These are phyloP conservation scores for Aspergillus thermomutatus DNA, from an alignment of 2,329 filamentous ascomycete species.

Conservation along the genomic window DNA sequence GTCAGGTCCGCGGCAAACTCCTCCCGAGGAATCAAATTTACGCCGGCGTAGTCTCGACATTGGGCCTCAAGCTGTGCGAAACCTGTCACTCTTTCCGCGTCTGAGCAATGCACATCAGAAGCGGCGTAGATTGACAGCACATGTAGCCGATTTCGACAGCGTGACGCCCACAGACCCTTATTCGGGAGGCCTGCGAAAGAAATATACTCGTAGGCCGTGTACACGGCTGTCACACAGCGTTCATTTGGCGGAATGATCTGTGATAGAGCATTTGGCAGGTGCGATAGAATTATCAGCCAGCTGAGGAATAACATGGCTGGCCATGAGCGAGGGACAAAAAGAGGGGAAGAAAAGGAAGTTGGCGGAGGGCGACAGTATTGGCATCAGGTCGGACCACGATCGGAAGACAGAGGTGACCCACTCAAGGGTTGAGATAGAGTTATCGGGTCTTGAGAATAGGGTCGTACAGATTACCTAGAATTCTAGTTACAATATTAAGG, in stretches of 20 bases:
- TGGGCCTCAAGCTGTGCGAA: conserved; percentile 17
- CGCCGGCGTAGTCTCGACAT: conserved; percentile 24
- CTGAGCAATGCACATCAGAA: conserved; percentile 29
- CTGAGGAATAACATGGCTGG: conserved; percentile 16
- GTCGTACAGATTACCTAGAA: background rate
- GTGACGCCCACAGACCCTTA: conserved; percentile 18
- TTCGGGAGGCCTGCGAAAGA: conserved; percentile 23
- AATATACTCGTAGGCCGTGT: conserved; percentile 31
- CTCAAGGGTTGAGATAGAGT: background rate
- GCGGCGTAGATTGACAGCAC: conserved; percentile 38
- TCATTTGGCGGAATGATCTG: conserved; percentile 19
- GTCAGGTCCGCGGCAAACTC: conserved; percentile 31
- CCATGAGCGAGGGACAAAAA: background rate
- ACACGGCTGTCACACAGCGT: conserved; percentile 32
- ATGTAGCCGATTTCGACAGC: conserved; percentile 31
- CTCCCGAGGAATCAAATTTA: conserved; percentile 26
- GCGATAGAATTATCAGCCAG: conserved; percentile 16
- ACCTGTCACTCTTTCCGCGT: conserved; percentile 21
- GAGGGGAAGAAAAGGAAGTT: background rate
- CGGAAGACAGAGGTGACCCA: background rate
- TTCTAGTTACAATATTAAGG: background rate
- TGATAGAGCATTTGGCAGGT: conserved; percentile 5
- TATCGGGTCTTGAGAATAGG: background rate
- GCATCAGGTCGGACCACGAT: background rate
- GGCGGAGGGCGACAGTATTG: background rate